A percentile compares a stretch with the other conserved stretches of the same genome.
These are phyloP conservation scores for Leptographium lundbergii DNA, from an alignment of 2,329 filamentous ascomycete species.

Conservation along the genomic window DNA sequence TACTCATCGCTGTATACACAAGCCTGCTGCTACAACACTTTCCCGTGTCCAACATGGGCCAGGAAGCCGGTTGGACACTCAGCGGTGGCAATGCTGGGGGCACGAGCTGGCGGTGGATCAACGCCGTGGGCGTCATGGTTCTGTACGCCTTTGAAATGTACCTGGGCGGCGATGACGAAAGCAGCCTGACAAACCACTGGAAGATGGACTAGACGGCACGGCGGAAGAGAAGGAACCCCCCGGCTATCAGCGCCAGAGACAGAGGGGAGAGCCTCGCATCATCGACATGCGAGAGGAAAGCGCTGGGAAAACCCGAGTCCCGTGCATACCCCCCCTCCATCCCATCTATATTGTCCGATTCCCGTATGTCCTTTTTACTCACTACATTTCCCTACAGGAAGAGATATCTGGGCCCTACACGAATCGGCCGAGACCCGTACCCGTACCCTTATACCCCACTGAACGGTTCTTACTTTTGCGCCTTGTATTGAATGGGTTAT, in stretches of 20 bases:
- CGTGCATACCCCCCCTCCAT: background rate
- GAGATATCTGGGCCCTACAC: background rate
- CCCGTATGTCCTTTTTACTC: background rate
- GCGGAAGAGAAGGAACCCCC: conserved; percentile 16
- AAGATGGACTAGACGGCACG: conserved; percentile 58
- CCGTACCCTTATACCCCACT: conserved; percentile 3
- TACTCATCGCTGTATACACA: conserved; percentile 92
- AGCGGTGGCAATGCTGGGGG: conserved; percentile 72
- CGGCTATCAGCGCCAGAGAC: background rate
- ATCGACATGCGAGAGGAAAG: background rate
- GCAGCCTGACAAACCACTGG: conserved; percentile 67
- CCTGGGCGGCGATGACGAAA: conserved; percentile 71
- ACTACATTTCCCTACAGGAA: background rate
- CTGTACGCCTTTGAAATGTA: conserved; percentile 86
- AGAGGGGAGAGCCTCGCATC: background rate
- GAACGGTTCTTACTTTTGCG: background rate
- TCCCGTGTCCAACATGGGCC: conserved; percentile 52
- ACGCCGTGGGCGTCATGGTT: conserved; percentile 76
- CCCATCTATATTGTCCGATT: background rate
- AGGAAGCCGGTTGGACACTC: conserved; percentile 63
- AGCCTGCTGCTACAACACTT: conserved; percentile 94
- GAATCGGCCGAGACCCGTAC: background rate
- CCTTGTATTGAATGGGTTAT: conserved; percentile 2
- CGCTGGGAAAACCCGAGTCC: background rate
- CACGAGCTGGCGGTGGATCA: conserved; percentile 88